Conservation (phyloP, 129 eudicot species). For the sunflower (Helianthus annuus) region HanXRQr2.0-SUNRISE NC_035444.2:161565501-161566000, state of each 20-base stretch:
- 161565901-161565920: conserved; percentile 98
- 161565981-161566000: too few species aligned
- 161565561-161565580: conserved; percentile 96
- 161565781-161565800: conserved; percentile 55
- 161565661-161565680: conserved; percentile 73
- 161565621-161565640: conserved; percentile 10
- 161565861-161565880: conserved; percentile 75
- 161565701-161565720: conserved; percentile 97
- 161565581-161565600: conserved; percentile 77
- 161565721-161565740: conserved; percentile 98
- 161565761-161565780: conserved; percentile 90
- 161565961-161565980: too few species aligned
- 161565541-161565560: conserved; percentile 95
- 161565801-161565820: not conserved
- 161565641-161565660: conserved; percentile 48
- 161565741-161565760: conserved; percentile 95
- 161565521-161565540: conserved; percentile 66
- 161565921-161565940: conserved; percentile 96
- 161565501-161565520: conserved; percentile 52
- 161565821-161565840: too few species aligned
- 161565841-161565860: conserved; percentile 8
- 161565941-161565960: conserved; percentile 92
- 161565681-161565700: conserved; percentile 82
- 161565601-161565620: not conserved
- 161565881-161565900: conserved; percentile 91